Conservation (phyloP, 73 alveolate species). For the Stentor roeselii region DNA sequence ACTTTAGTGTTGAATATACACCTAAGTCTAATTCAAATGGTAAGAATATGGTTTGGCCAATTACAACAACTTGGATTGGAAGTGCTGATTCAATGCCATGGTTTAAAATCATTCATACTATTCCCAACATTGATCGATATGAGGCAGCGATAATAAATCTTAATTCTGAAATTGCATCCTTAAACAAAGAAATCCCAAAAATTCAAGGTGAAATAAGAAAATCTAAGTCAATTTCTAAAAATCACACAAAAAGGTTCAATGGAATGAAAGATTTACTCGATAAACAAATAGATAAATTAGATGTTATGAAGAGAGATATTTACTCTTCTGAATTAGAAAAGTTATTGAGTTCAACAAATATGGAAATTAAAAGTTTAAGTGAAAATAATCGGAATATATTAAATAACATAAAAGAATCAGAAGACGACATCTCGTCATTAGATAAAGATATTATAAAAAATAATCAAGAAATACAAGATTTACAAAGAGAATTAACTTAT, state of each 20-base stretch:
- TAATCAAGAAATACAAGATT: background rate
- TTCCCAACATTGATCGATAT: background rate
- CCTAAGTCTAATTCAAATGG: background rate
- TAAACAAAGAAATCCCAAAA: background rate
- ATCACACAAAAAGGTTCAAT: no score
- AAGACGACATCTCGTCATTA: background rate
- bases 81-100: background rate
- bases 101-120: background rate
- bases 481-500: no score
- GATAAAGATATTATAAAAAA: background rate
- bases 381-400: background rate
- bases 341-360: background rate
- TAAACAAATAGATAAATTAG: background rate
- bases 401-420: background rate
- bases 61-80: background rate
- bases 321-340: background rate
- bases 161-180: background rate
- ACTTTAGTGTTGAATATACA: background rate
- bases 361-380: background rate
- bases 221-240: no score
- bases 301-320: background rate
- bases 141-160: background rate
- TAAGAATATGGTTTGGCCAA: slow-evolving; percentile 1
- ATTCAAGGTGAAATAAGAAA: background rate
- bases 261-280: background rate